Evolutionary conservation across 805 yeast genomes (phyloP).

Genomic region (Kurtzmaniella fragi): DNA sequence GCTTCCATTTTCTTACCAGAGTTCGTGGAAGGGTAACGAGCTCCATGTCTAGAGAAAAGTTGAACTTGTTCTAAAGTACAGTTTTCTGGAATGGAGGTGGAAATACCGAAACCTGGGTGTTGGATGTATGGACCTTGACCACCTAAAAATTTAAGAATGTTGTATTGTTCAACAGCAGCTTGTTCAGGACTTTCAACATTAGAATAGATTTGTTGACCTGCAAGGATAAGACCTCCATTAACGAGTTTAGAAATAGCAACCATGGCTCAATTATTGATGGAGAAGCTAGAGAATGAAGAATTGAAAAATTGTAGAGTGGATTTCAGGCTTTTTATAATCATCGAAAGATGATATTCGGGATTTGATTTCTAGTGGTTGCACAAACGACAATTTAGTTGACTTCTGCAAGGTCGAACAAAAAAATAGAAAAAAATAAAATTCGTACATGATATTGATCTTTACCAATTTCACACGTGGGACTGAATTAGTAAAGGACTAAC

Average conservation of each 20-base stretch:
- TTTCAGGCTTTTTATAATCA: too few species aligned
- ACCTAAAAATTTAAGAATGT: slow-evolving; percentile 44
- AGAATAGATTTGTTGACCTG: slow-evolving; percentile 19
- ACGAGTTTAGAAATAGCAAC: slow-evolving; percentile 26
- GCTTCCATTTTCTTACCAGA: slow-evolving; percentile 24
- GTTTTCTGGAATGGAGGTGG: slow-evolving; percentile 38
- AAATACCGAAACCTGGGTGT: slow-evolving; percentile 46
- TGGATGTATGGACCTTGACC: slow-evolving; percentile 50
- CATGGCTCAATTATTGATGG: slow-evolving; percentile 12
- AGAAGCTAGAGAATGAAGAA: too few species aligned
- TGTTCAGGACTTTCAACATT: slow-evolving; percentile 30
- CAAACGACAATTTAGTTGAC: too few species aligned
- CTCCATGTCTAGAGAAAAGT: slow-evolving; percentile 70
- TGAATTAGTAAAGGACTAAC: too few species aligned
- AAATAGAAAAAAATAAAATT: too few species aligned
- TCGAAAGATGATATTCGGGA: too few species aligned
- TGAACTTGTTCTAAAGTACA: slow-evolving; percentile 61
- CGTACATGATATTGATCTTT: too few species aligned
- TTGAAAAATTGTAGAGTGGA: too few species aligned
- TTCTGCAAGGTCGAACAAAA: too few species aligned
- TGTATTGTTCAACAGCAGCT: slow-evolving; percentile 36
- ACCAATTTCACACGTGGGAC: too few species aligned
- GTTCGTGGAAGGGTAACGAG: slow-evolving; percentile 46
- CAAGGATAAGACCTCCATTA: slow-evolving; percentile 27
- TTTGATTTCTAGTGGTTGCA: too few species aligned